Base-by-base conservation (phyloP, 225 moss, liverwort and hornwort genomes). In the Ulota crispa region DNA sequence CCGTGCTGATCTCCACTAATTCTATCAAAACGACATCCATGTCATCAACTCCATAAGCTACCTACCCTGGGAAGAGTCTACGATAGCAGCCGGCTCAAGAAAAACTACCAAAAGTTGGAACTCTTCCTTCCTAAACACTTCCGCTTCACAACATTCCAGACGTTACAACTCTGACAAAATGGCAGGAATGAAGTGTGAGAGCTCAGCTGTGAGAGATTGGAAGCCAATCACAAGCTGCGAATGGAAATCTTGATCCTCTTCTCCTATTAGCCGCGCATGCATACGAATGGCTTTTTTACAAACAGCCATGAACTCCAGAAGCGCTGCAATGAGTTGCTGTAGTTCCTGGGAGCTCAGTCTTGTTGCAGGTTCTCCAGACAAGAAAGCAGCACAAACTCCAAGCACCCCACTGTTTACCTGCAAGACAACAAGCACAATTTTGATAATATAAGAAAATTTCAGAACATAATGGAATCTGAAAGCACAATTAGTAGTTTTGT, bases 341-440 rank as follows among this genome's bases (percentile, higher is more conserved):
- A 99, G 92, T 85, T 99, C 99, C 84, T 99, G 99, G 75, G 99
- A 95, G 54, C 92, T 92, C 42, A 99, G 77, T 72, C 93, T 91
- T 67, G 92, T 92, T 73, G 93, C 92, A 80, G 92, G 96, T 83
- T 96, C 99, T 77, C 92, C 99, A 72, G 99, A 96, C 83, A 99
- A 93, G 85, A 99, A 99, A 68, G 99, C 96, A 80, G 99, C 92
- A 88, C 99, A 99, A 78, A 99, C 96, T 2, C 99, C 99, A 72
- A 99, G 92, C 62, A 99, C 93, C 60, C 99, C 99, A 80, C 99
- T 99, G 81, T 99, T 99, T 32, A 99, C 98, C 95, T 98, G 93
- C 60, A 75, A 36, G 45, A 85, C 16, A 30, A 80, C 62, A 62
- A 81, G 20, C 42, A 19, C 18, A 76, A 42, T 11, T 59, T 76